Base-by-base conservation (phyloP, 2,329 filamentous ascomycete genomes). In the Fusarium sp. region DNA sequence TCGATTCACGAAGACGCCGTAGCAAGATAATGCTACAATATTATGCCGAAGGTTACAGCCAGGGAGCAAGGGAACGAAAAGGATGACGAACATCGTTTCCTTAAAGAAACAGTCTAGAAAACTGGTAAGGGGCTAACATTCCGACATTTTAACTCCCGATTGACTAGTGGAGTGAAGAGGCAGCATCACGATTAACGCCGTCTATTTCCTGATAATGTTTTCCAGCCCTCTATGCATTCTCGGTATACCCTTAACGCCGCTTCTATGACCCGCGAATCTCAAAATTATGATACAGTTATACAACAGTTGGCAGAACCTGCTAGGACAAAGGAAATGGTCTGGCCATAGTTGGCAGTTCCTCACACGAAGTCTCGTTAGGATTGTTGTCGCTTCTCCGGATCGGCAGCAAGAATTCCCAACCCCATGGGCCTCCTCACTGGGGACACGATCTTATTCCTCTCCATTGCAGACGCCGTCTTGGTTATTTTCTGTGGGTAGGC, bases 401-500 rank as follows among this genome's bases (percentile, higher is more conserved):
- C 62, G 45, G 37, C 58, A 47, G 47, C 54, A 56, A 65, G 8
- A 34, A 60, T 70, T 31, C 71, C 72, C 22, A 75, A 63, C 38
- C 72, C 64, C 24, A 66, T 29, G 42, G 64, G 37, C 56, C 31
- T 64, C 52, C 34, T 63, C 62, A 40, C 24, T 31, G 40, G 20
- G 13, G 56, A 29, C 18, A 42, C 42, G n/a, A 57, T 35, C 66
- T 68, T 62, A 10, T 70, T 67, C 20, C 58, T 60, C n/a, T 62
- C 63, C 24, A 62, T 59, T 22, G 59, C 20, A 31, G 66, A 35
- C 13, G 60, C 35, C 5, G 65, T 62, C 62, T 76, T 72, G 22
- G 57, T 61, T 11, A 70, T 73, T 60, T 73, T 62, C 16, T 64
- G 63, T 10, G 74, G 74, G 62, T 76, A 76, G 14, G 61, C 61